phyloP scores from a whole-genome alignment of 345 rosid species.

The Crucihimalaya himalaica region DNA sequence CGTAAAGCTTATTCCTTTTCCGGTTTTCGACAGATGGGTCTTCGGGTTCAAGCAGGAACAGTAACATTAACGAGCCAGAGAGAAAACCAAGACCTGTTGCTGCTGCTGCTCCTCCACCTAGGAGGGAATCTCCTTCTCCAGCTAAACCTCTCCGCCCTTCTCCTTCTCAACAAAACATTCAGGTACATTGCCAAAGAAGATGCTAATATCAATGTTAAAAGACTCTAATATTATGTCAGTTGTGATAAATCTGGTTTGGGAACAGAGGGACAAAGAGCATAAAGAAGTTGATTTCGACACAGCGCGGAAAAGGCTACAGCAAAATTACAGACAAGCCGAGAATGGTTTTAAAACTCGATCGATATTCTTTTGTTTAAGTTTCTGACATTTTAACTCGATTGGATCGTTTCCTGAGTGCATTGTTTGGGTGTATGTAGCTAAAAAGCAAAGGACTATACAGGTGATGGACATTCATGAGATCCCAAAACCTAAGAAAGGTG shows the following conservation, averaged over 20 bases:
- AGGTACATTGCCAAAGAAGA: slow-evolving; percentile 40
- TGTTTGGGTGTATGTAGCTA: slow-evolving; percentile 64
- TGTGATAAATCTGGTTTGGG: slow-evolving; percentile 22
- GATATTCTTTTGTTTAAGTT: neutral
- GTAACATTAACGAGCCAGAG: slow-evolving; percentile 68
- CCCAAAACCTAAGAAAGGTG: slow-evolving; percentile 87
- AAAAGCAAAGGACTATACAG: slow-evolving; percentile 96
- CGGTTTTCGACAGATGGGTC: slow-evolving; percentile 57
- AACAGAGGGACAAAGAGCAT: slow-evolving; percentile 72
- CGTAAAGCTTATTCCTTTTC: slow-evolving; percentile 24
- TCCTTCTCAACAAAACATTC: slow-evolving; percentile 56
- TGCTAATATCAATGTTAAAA: neutral
- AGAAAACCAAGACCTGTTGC: slow-evolving; percentile 53
- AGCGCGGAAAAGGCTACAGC: slow-evolving; percentile 87
- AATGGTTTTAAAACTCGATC: slow-evolving; percentile 57
- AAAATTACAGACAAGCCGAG: slow-evolving; percentile 81
- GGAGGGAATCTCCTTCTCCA: slow-evolving; percentile 56
- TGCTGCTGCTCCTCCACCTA: slow-evolving; percentile 35
- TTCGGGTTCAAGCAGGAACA: slow-evolving; percentile 70
- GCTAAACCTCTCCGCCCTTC: slow-evolving; percentile 55
- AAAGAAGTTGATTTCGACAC: slow-evolving; percentile 58
- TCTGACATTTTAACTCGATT: neutral
- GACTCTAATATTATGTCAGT: neutral
- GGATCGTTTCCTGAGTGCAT: neutral
- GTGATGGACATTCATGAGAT: slow-evolving; percentile 99